Percentiles rank a stretch among this genome's conserved stretches.
Evolutionary conservation across 345 rosid genomes (phyloP).

Genomic region (Citrus glauca): DNA sequence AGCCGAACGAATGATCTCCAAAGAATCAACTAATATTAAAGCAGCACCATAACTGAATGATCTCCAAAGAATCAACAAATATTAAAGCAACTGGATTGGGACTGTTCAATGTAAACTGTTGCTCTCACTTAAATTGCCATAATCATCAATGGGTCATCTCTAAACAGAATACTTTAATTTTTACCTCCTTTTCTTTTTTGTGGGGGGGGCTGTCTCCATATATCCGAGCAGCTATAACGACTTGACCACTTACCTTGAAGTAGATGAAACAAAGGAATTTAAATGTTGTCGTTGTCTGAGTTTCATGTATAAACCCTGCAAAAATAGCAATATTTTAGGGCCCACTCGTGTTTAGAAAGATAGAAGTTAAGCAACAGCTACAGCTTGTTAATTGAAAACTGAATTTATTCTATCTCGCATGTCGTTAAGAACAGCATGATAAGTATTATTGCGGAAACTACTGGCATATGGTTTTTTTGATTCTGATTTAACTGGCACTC

Average conservation of each 20-base stretch:
- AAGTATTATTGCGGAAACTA: not conserved
- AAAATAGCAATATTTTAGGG: slow-evolving; percentile 8
- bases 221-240: not conserved
- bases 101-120: too few species aligned
- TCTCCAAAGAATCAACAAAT: too few species aligned
- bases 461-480: not conserved
- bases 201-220: too few species aligned
- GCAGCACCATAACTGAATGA: too few species aligned
- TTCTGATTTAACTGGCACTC: not conserved
- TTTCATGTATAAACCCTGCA: slow-evolving; percentile 88
- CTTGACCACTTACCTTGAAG: slow-evolving; percentile 30
- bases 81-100: too few species aligned
- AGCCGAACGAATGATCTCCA: too few species aligned
- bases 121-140: too few species aligned
- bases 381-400: not conserved
- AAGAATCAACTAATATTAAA: too few species aligned
- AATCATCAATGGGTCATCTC: too few species aligned
- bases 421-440: not conserved
- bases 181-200: too few species aligned
- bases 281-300: slow-evolving; percentile 46
- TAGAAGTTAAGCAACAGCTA: not conserved
- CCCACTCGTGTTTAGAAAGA: not conserved
- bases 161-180: too few species aligned
- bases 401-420: too few species aligned
- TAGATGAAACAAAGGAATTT: slow-evolving; percentile 17